Conservation (phyloP, 2,329 filamentous ascomycete species). For the Cladosporium sp. region DNA sequence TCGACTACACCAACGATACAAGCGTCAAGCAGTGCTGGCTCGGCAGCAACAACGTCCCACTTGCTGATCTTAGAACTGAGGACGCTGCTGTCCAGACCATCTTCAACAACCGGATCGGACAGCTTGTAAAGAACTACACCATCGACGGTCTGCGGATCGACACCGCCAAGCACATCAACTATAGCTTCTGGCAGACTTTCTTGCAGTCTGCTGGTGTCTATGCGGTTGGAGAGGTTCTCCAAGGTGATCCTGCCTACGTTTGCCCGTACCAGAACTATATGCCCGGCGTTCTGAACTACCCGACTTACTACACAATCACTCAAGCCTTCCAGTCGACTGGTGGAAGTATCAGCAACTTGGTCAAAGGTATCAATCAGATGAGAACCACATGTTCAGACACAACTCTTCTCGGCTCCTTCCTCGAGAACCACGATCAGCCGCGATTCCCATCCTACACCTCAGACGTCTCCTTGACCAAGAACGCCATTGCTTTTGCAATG, state of each 20-base stretch:
- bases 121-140: conserved; percentile 36
- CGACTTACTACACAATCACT: conserved; percentile 34
- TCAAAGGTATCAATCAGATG: conserved; percentile 3
- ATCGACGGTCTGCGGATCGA: conserved; percentile 33
- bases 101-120: conserved; percentile 35
- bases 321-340: conserved; percentile 33
- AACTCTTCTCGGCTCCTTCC: conserved; percentile 17
- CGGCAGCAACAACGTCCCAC: conserved; percentile 42
- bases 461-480: conserved; percentile 16
- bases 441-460: conserved; percentile 14
- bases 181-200: conserved; percentile 27
- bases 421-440: conserved; percentile 21
- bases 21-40: conserved; percentile 40
- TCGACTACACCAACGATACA: conserved; percentile 46
- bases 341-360: conserved; percentile 3
- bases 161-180: conserved; percentile 29
- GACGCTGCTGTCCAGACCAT: conserved; percentile 32
- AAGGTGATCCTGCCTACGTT: conserved; percentile 20
- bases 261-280: conserved; percentile 29
- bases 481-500: conserved; percentile 17
- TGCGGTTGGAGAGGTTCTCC: conserved; percentile 28
- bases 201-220: conserved; percentile 25
- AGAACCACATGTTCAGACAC: conserved; percentile 10
- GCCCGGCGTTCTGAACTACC: conserved; percentile 29
- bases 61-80: conserved; percentile 44